These are phyloP conservation scores for Blastobotrys apis DNA, from an alignment of 1,139 yeast genomes.

Conservation along the genomic window DNA sequence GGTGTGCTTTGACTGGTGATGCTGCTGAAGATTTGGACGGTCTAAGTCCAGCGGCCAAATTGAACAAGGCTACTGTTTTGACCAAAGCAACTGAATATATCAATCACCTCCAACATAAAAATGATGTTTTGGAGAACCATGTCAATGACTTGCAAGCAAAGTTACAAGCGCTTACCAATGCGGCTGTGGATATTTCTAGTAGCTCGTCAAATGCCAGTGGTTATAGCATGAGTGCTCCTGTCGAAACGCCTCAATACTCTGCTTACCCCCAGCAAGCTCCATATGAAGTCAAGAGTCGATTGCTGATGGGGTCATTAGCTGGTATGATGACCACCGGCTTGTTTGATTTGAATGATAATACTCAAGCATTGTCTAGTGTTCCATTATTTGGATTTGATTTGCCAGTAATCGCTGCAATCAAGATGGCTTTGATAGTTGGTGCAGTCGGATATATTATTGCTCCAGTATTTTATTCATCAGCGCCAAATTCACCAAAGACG, in stretches of 20 bases:
- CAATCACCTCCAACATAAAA: slow-evolving; percentile 70
- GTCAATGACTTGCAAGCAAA: slow-evolving; percentile 41
- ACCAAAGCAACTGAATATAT: slow-evolving; percentile 90
- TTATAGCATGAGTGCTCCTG: slow-evolving; percentile 3
- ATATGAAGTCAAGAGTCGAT: slow-evolving; percentile 10
- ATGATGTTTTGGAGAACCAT: slow-evolving; percentile 53
- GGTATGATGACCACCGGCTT: slow-evolving; percentile 38
- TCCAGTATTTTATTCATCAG: slow-evolving; percentile 4
- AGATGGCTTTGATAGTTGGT: slow-evolving; percentile 31
- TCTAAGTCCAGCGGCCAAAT: slow-evolving; percentile 76
- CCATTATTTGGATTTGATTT: slow-evolving; percentile 25
- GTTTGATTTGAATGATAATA: slow-evolving; percentile 23
- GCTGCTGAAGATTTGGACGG: slow-evolving; percentile 63
- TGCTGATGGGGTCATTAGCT: slow-evolving; percentile 38
- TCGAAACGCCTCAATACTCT: not conserved
- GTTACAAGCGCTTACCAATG: slow-evolving; percentile 4
- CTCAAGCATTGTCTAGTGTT: slow-evolving; percentile 33
- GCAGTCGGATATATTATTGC: slow-evolving; percentile 29
- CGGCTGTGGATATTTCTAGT: not conserved
- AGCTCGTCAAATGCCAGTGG: slow-evolving; percentile 6
- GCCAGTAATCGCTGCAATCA: slow-evolving; percentile 22
- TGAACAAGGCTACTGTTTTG: slow-evolving; percentile 84
- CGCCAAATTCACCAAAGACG: slow-evolving; percentile 3
- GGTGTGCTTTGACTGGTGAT: slow-evolving; percentile 35
- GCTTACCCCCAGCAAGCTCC: slow-evolving; percentile 14